A percentile compares a stretch with the other conserved stretches of the same genome.
These are phyloP conservation scores for Ceratobasidium theobromae DNA, from an alignment of 1,284 basidiomycete species.

Conservation along the genomic window DNA sequence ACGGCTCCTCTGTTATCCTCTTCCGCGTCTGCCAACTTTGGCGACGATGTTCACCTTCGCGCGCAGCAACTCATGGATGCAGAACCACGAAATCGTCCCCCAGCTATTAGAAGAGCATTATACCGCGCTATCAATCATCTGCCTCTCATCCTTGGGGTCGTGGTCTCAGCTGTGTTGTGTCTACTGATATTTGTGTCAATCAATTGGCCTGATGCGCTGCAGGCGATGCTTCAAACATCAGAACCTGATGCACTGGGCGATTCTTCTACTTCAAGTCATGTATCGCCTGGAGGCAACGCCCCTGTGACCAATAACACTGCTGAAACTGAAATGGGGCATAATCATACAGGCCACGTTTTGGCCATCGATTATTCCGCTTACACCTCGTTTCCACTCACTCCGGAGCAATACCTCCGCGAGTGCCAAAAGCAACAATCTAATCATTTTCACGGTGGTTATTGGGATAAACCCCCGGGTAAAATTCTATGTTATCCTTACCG, in stretches of 20 bases:
- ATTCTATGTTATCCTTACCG: slow-evolving; percentile 3
- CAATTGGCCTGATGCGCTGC: slow-evolving; percentile 52
- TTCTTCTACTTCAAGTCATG: neutral
- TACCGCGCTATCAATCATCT: neutral
- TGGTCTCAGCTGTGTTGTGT: slow-evolving; percentile 54
- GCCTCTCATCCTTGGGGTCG: slow-evolving; percentile 49
- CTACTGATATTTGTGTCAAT: slow-evolving; percentile 55
- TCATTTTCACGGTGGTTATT: slow-evolving; percentile 54
- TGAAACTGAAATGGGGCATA: slow-evolving; percentile 29
- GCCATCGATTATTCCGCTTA: slow-evolving; percentile 62
- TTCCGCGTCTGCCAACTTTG: slow-evolving; percentile 25
- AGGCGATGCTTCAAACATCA: slow-evolving; percentile 44
- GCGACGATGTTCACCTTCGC: slow-evolving; percentile 26
- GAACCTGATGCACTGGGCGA: slow-evolving; percentile 24
- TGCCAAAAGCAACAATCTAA: slow-evolving; percentile 54
- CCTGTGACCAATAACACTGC: slow-evolving; percentile 1
- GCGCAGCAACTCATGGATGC: neutral
- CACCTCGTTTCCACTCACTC: slow-evolving; percentile 58
- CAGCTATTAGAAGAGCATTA: neutral
- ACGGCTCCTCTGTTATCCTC: slow-evolving; percentile 21
- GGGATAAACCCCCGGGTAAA: slow-evolving; percentile 42
- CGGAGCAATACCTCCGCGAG: slow-evolving; percentile 56
- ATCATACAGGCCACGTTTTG: slow-evolving; percentile 36
- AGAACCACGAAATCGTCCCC: neutral
- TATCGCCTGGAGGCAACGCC: slow-evolving; percentile 7